A percentile compares a stretch with the other conserved stretches of the same genome.
Conservation (phyloP, 768 basidiomycete species). For the Leucocoprinus sp. region DNA sequence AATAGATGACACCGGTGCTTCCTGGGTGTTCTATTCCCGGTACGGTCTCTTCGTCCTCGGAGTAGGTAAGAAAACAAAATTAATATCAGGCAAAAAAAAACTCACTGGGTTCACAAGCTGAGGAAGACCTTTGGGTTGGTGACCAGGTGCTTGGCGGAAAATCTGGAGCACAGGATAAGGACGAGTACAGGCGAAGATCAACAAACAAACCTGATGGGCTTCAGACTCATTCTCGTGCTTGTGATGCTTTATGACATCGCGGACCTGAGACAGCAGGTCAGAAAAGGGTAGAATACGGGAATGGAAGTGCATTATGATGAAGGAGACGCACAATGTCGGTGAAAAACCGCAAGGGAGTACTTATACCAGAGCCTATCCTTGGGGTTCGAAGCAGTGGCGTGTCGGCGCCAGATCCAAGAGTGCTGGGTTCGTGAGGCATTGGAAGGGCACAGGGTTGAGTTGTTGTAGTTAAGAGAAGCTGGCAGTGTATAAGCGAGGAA, state of each 20-base stretch:
- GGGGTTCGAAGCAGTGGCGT: constrained; percentile 13
- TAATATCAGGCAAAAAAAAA: constrained; percentile 11
- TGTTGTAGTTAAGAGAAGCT: too few relatives aligned
- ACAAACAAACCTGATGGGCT: constrained; percentile 61
- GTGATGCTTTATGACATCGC: constrained; percentile 57
- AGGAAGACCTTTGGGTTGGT: constrained; percentile 60
- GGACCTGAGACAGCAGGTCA: constrained; percentile 51
- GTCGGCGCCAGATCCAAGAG: constrained; percentile 16
- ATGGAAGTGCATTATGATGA: constrained; percentile 36
- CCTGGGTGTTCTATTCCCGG: constrained; percentile 80
- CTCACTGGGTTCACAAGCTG: constrained; percentile 65
- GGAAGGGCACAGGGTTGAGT: constrained; percentile 8
- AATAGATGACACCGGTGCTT: constrained; percentile 66
- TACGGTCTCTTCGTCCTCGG: constrained; percentile 79
- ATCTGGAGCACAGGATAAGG: constrained; percentile 38
- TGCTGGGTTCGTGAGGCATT: constrained; percentile 1
- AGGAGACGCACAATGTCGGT: constrained; percentile 22
- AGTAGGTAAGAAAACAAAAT: constrained; percentile 3
- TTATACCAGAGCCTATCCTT: constrained; percentile 18
- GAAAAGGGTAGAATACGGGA: constrained; percentile 36
- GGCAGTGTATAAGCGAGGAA: background rate
- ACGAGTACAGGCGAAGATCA: constrained; percentile 7
- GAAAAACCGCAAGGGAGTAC: constrained; percentile 20
- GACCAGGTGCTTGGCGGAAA: constrained; percentile 64
- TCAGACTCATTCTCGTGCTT: constrained; percentile 80